Percentiles rank a stretch among this genome's conserved stretches.
Conservation (phyloP, 768 basidiomycete species). For the Suillus fuscotomentosus region DNA sequence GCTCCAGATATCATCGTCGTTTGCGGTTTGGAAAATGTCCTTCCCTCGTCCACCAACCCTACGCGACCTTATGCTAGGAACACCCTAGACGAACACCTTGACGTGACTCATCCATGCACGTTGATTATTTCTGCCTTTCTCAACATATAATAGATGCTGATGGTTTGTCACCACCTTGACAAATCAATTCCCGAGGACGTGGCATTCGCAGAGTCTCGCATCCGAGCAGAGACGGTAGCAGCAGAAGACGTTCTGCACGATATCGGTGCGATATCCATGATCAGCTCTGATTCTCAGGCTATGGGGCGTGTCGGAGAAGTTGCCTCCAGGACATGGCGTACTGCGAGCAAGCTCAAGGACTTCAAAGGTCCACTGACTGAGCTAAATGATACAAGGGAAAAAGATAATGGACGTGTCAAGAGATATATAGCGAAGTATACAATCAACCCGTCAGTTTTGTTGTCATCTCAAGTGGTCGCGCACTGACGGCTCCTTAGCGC, state of each 20-base stretch:
- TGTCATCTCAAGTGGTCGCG: neutral
- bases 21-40: constrained; percentile 82
- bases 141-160: constrained; percentile 74
- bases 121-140: neutral
- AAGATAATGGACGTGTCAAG: constrained; percentile 90
- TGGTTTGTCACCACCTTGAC: constrained; percentile 99
- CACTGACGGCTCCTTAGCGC: constrained; percentile 51
- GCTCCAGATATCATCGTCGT: constrained; percentile 99
- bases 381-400: constrained; percentile 43
- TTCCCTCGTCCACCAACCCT: constrained; percentile 97
- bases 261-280: constrained; percentile 93
- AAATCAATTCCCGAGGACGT: constrained; percentile 89
- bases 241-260: constrained; percentile 97
- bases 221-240: constrained; percentile 94
- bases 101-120: constrained; percentile 52
- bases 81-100: constrained; percentile 95
- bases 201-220: constrained; percentile 95
- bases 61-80: constrained; percentile 90
- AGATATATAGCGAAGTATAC: constrained; percentile 96
- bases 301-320: constrained; percentile 99
- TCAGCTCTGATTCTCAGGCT: constrained; percentile 94
- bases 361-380: constrained; percentile 68
- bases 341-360: constrained; percentile 91
- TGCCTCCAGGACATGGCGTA: constrained; percentile 89
- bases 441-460: constrained; percentile 81